phyloP scores from a whole-genome alignment of 192 early-diverging fungal species.

The Backusella australiensis region DNA sequence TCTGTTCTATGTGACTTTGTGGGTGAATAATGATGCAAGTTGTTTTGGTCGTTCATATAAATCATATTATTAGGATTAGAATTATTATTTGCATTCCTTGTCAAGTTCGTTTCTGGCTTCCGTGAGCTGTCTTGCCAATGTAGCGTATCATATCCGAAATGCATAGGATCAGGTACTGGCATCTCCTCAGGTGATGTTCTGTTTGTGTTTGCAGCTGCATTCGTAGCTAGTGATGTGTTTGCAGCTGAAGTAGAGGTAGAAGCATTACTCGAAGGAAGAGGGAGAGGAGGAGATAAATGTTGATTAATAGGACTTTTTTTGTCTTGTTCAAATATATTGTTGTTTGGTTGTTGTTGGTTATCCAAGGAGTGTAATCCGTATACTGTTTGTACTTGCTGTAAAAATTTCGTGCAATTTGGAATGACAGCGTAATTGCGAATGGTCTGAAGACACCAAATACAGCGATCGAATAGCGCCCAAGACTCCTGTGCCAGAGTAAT shows the following conservation, averaged over 20 bases:
- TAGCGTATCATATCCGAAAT: neutral
- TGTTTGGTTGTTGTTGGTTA: neutral
- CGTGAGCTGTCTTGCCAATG: neutral
- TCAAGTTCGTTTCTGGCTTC: neutral
- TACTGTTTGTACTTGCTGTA: constrained; percentile 14
- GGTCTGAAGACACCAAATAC: constrained; percentile 2
- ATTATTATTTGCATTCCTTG: neutral
- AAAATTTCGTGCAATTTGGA: constrained; percentile 13
- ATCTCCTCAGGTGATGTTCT: neutral
- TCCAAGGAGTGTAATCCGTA: constrained; percentile 6
- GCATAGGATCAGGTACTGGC: neutral
- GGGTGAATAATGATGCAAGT: neutral
- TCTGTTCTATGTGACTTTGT: constrained; percentile 4
- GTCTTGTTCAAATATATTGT: neutral
- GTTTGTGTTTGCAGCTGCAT: neutral
- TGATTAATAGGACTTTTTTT: neutral
- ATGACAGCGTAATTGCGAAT: constrained; percentile 13
- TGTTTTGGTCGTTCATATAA: neutral
- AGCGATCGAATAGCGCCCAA: constrained; percentile 14
- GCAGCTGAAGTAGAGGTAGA: neutral
- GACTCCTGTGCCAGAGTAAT: constrained; percentile 6
- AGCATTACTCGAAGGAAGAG: neutral
- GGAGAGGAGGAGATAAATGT: neutral
- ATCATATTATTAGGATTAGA: neutral
- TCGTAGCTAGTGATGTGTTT: neutral